Percentiles rank a stretch among this genome's conserved stretches.
These are phyloP conservation scores for Suillus decipiens DNA, from an alignment of 768 basidiomycete genomes.

Conservation along the genomic window DNA sequence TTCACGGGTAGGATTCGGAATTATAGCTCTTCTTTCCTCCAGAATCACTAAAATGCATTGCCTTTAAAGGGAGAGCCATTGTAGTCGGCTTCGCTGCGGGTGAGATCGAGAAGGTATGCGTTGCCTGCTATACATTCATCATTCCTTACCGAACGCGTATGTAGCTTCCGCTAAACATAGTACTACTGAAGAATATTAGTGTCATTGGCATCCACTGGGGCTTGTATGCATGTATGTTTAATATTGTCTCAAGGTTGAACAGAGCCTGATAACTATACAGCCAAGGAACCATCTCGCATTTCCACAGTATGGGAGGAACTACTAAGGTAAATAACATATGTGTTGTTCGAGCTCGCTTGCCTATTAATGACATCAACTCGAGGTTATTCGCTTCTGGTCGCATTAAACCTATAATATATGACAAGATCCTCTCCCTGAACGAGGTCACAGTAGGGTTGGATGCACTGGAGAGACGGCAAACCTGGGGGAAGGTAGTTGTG, in stretches of 20 bases:
- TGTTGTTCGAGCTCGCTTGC: constrained; percentile 11
- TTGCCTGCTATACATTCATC: not conserved
- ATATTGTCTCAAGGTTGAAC: constrained; percentile 4
- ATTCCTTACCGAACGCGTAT: not conserved
- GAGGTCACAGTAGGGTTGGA: constrained; percentile 63
- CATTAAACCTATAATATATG: constrained; percentile 70
- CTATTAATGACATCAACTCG: constrained; percentile 7
- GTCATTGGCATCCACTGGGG: constrained; percentile 90
- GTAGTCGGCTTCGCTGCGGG: constrained; percentile 74
- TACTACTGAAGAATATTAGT: constrained; percentile 84
- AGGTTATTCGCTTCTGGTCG: constrained; percentile 71
- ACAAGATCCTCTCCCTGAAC: constrained; percentile 69
- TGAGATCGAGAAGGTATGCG: constrained; percentile 21
- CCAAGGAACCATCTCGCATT: constrained; percentile 65
- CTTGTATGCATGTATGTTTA: constrained; percentile 62
- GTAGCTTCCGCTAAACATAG: constrained; percentile 81
- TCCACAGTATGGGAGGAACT: constrained; percentile 72
- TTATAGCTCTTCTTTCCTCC: not conserved
- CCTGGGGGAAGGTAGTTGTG: constrained; percentile 90
- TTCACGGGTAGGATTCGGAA: not conserved
- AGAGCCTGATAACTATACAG: constrained; percentile 33
- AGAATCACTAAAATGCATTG: constrained; percentile 91
- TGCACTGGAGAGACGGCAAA: constrained; percentile 80
- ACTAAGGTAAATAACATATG: constrained; percentile 48
- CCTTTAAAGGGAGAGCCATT: constrained; percentile 89